Percentiles rank a stretch among this genome's conserved stretches.
These are phyloP conservation scores for Trichophyton equinum DNA, from an alignment of 2,329 filamentous ascomycete species.

Conservation along the genomic window DNA sequence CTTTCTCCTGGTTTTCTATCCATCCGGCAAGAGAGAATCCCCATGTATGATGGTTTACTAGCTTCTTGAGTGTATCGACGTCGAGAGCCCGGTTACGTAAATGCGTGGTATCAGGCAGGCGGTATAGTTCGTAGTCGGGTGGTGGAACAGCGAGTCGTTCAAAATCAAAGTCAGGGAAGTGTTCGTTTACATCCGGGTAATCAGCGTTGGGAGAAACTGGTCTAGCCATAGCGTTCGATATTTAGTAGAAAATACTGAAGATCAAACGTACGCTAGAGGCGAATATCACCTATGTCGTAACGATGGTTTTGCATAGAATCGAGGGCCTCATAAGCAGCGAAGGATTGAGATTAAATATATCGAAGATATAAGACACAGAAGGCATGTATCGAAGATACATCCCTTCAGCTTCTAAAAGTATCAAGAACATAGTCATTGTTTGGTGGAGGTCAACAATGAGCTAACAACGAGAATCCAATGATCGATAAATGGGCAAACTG, in stretches of 20 bases:
- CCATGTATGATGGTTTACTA: conserved; percentile 13
- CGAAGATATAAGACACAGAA: not conserved
- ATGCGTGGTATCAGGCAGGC: conserved; percentile 11
- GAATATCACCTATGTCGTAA: not conserved
- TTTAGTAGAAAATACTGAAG: not conserved
- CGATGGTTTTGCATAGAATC: not conserved
- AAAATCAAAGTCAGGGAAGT: conserved; percentile 10
- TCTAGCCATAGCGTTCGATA: not conserved
- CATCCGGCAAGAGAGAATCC: conserved; percentile 9
- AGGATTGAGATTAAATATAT: not conserved
- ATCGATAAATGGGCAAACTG: not conserved
- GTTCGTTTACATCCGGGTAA: conserved; percentile 9
- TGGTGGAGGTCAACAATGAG: not conserved
- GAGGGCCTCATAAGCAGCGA: not conserved
- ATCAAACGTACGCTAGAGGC: not conserved
- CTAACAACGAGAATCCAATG: not conserved
- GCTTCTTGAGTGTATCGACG: conserved; percentile 6
- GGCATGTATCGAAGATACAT: not conserved
- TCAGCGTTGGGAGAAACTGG: not conserved
- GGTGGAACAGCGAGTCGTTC: conserved; percentile 6
- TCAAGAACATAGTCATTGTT: not conserved
- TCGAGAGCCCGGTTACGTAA: conserved; percentile 8
- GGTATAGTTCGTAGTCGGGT: conserved; percentile 11
- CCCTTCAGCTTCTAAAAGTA: not conserved
- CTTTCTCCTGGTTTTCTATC: too few species aligned